Evolutionary conservation across 345 rosid species (phyloP), one percentile per base, ranked within the genome.

Genomic region (Corymbia maculata): DNA sequence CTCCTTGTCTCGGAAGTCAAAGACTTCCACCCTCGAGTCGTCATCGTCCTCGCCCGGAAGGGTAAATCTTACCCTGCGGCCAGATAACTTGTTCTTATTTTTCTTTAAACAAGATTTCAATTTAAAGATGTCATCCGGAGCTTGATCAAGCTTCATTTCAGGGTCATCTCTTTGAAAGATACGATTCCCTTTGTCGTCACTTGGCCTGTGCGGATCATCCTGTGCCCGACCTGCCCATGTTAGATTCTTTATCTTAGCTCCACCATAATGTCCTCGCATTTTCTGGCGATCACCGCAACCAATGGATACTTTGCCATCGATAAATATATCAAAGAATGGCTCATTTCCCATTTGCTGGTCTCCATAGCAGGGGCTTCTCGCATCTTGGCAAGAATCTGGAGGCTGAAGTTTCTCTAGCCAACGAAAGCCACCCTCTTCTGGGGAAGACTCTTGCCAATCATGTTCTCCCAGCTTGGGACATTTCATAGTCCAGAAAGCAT

Each of bases 101-200:
- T 92, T 91, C 90, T 89, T 91, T 53, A 92, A 57, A 85, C 95
- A 93, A 87, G 94, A 90, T 85, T 88, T 92, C 53, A 91, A 53
- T 44, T 80, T 28, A 5, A 47, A n/a, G 21, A 45, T 44, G 53
- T 80, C 89, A 6, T 85, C 61, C 26, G 28, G 44, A 59, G 82
- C 10, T 57, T 24, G 64, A n/a, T 24, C 66, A 24, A 57, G 66
- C 66, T 57, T 57, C 66, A 24, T 57, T 57, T 24, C 66, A 10
- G n/a, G 66, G 66, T 13, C 13, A n/a, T 13, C 66, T 57, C 13
- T 24, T 13, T 6, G n/a, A 26, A 57, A 24, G n/a, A 57, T 24
- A 24, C n/a, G 66, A 57, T 57, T 57, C 66, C 66, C 13, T 24
- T 57, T 57, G 66, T 57, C n/a, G 24, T 57, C n/a, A 24, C 66